These are phyloP conservation scores for Stephanocyclus meneghinianus DNA, from an alignment of 352 stramenopile genomes.

Conservation along the genomic window DNA sequence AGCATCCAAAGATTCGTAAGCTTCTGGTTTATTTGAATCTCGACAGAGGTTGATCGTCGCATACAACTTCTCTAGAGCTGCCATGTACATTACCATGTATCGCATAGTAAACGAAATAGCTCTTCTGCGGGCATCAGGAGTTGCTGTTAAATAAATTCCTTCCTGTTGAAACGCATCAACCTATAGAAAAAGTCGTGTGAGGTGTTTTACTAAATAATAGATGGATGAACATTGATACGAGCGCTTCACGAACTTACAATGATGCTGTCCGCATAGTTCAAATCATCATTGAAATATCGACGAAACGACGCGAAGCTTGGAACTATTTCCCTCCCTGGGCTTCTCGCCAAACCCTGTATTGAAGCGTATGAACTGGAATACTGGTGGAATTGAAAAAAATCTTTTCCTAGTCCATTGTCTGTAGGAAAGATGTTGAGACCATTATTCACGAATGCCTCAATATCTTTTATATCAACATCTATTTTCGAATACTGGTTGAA, in stretches of 20 bases:
- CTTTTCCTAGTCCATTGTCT: slow-evolving; percentile 51
- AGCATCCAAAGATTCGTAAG: slow-evolving; percentile 44
- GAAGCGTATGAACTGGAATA: slow-evolving; percentile 28
- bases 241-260: slow-evolving; percentile 42
- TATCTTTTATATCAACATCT: slow-evolving; percentile 72
- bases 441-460: slow-evolving; percentile 78
- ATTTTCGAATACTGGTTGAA: slow-evolving; percentile 51
- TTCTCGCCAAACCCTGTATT: slow-evolving; percentile 63
- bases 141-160: slow-evolving; percentile 41
- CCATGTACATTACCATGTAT: slow-evolving; percentile 79
- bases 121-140: slow-evolving; percentile 55
- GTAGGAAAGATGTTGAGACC: slow-evolving; percentile 56
- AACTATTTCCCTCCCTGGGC: slow-evolving; percentile 66
- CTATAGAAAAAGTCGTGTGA: slow-evolving; percentile 16
- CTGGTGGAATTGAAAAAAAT: slow-evolving; percentile 74
- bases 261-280: slow-evolving; percentile 73
- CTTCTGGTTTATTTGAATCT: slow-evolving; percentile 23
- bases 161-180: slow-evolving; percentile 42
- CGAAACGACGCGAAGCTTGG: slow-evolving; percentile 69
- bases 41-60: slow-evolving; percentile 64
- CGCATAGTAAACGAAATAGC: slow-evolving; percentile 62
- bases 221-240: neutral
- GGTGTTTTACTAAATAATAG: slow-evolving; percentile 15
- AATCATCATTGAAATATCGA: slow-evolving; percentile 67
- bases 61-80: slow-evolving; percentile 68